Evolutionary conservation across 495 filamentous ascomycete species (phyloP).

Genomic region (Thermochaetoides thermophila): DNA sequence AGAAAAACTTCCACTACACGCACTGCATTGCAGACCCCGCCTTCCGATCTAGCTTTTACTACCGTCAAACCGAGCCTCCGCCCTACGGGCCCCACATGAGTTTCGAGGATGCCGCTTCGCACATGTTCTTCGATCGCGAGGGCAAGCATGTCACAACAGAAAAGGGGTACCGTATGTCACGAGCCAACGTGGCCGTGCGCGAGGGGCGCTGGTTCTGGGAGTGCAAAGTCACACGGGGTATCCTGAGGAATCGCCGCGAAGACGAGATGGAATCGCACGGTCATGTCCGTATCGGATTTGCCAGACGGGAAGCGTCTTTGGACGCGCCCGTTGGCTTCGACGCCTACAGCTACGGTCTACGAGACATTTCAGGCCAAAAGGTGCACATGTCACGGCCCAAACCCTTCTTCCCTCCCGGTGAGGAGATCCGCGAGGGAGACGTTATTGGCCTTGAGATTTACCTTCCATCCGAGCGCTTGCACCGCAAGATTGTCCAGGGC

Average conservation of each 20-base stretch:
- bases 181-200: conserved; percentile 81
- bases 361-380: conserved; percentile 78
- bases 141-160: conserved; percentile 54
- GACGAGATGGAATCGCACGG: conserved; percentile 35
- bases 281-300: conserved; percentile 83
- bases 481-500: conserved; percentile 76
- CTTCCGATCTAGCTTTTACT: conserved; percentile 78
- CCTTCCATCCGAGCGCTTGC: conserved; percentile 67
- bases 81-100: conserved; percentile 72
- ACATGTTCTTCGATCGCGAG: conserved; percentile 50
- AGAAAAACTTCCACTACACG: conserved; percentile 79
- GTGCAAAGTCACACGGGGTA: conserved; percentile 63
- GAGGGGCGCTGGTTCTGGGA: conserved; percentile 92
- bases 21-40: conserved; percentile 79
- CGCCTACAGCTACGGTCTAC: conserved; percentile 88
- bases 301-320: conserved; percentile 74
- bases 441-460: conserved; percentile 90
- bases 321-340: conserved; percentile 93
- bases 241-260: conserved; percentile 26
- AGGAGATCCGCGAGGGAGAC: conserved; percentile 66
- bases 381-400: conserved; percentile 86
- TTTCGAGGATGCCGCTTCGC: conserved; percentile 79
- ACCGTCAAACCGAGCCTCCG: conserved; percentile 70
- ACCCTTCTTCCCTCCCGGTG: conserved; percentile 64
- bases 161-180: conserved; percentile 69